phyloP scores from a whole-genome alignment of 345 rosid species.

The Gossypium sturtianum region DNA sequence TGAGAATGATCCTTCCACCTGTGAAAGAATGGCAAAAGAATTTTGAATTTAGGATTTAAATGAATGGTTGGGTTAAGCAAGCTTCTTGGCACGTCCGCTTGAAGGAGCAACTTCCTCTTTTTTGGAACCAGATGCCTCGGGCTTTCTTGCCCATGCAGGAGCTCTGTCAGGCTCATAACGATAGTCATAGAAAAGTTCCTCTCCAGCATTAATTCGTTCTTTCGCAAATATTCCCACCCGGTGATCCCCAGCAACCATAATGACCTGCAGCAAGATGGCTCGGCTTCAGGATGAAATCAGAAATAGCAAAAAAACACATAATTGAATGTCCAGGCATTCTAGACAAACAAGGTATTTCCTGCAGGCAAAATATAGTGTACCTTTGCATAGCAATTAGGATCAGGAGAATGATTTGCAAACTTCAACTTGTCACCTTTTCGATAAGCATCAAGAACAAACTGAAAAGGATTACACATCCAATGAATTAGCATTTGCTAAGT shows the following conservation, averaged over 20 bases:
- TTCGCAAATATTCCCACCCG: constrained; percentile 95
- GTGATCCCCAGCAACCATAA: constrained; percentile 96
- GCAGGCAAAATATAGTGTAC: constrained; percentile 27
- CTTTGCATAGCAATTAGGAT: constrained; percentile 98
- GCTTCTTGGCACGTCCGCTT: constrained; percentile 89
- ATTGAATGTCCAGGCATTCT: not conserved
- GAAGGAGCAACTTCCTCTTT: constrained; percentile 77
- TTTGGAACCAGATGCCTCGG: constrained; percentile 77
- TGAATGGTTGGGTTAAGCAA: constrained; percentile 47
- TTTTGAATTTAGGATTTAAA: constrained; percentile 12
- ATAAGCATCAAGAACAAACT: constrained; percentile 98
- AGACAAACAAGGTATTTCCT: not conserved
- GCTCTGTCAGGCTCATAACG: constrained; percentile 96
- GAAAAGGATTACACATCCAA: constrained; percentile 22
- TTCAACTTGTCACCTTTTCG: constrained; percentile 96
- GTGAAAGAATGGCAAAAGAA: constrained; percentile 34
- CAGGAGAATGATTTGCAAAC: constrained; percentile 96
- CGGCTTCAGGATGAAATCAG: not conserved
- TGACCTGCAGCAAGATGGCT: constrained; percentile 46
- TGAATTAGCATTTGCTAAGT: not conserved
- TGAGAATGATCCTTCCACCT: constrained; percentile 28
- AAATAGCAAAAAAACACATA: not conserved
- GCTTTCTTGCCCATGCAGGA: constrained; percentile 99
- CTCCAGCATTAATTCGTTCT: constrained; percentile 81
- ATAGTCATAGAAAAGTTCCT: constrained; percentile 91